Base-by-base conservation (phyloP, 1,139 yeast species). In the Candida pseudoviswanathii region DNA sequence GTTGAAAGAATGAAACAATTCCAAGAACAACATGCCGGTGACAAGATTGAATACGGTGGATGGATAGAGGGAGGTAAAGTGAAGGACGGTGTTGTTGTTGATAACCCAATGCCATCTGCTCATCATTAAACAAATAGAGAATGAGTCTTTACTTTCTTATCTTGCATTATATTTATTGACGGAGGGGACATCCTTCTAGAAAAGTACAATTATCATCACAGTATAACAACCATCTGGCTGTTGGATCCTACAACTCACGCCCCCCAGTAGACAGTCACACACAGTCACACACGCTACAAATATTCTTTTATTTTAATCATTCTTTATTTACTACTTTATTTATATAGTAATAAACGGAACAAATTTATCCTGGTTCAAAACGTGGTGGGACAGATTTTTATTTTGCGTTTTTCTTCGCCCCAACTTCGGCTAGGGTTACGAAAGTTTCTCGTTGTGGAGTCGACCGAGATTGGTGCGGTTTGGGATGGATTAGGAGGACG, bases 61-160 rank as follows among this genome's bases (percentile, higher is more conserved):
- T 89, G 96, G 96, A 78, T 83, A 50, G 77, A 80, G 41, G 78
- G 77, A 36, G 82, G 89, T 49, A 76, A 76, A 52, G 78, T 89
- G 50, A 70, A 71, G 58, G 84, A 84, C 53, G 96, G 96, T 58
- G 67, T 66, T 55, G 91, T 87, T 48, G 72, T 80, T 46, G 87
- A 84, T 49, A 81, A 84, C 61, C 88, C 89, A 51, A 61, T 75
- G 50, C 81, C 81, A 42, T 65, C 75, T 51, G 71, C 68, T 52
- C 80, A 75, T 62, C 45, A 43, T 43, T 43, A 36, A 30, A 42
- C 10, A 25, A 21, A 39, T 29, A 27, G 33, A 39, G n/a, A 8
- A 27, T 29, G 25, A 39, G 21, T 16, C 7, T 16, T 46, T 45
- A 30, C 26, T 10, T 37, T 31, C 29, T 27, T 9, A n/a, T 30